Evolutionary conservation across 148 eudicot genomes (phyloP).

Genomic region (Limonium bicolor): DNA sequence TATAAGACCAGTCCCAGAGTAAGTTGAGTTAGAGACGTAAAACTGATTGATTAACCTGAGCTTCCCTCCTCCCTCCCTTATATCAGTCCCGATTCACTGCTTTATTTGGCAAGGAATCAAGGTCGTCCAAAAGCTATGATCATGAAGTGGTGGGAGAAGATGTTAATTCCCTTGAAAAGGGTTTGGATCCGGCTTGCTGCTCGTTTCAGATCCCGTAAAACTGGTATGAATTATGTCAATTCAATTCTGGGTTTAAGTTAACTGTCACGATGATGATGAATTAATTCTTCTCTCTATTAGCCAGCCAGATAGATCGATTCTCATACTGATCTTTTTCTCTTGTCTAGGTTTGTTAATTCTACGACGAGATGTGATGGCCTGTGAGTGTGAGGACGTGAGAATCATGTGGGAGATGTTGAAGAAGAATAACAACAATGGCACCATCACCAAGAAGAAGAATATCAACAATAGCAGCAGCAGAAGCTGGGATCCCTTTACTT

Average conservation of each 20-base stretch:
- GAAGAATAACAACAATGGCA: no score
- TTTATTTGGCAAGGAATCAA: no score
- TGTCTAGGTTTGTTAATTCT: slow-evolving; percentile 14
- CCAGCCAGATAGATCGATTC: neutral
- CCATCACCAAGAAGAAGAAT: no score
- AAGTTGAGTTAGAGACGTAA: no score
- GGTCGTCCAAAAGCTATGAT: no score
- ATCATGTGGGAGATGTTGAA: slow-evolving; percentile 35
- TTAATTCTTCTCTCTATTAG: neutral
- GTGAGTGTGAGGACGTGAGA: slow-evolving; percentile 29
- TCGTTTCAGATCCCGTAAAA: slow-evolving; percentile 20
- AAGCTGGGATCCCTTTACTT: no score
- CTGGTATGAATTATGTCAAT: slow-evolving; percentile 4
- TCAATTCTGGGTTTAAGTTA: neutral
- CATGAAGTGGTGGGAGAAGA: slow-evolving; percentile 19
- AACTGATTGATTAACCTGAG: no score
- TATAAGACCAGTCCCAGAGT: no score
- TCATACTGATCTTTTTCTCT: neutral
- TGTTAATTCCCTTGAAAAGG: slow-evolving; percentile 14
- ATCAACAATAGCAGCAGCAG: no score
- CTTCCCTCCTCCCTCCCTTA: no score
- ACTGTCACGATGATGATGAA: neutral
- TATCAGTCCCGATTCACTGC: no score
- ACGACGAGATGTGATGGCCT: slow-evolving; percentile 20
- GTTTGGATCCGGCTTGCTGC: slow-evolving; percentile 17